Conservation (phyloP, 1,139 yeast genomes). For the Pichiaceae sp. region DNA sequence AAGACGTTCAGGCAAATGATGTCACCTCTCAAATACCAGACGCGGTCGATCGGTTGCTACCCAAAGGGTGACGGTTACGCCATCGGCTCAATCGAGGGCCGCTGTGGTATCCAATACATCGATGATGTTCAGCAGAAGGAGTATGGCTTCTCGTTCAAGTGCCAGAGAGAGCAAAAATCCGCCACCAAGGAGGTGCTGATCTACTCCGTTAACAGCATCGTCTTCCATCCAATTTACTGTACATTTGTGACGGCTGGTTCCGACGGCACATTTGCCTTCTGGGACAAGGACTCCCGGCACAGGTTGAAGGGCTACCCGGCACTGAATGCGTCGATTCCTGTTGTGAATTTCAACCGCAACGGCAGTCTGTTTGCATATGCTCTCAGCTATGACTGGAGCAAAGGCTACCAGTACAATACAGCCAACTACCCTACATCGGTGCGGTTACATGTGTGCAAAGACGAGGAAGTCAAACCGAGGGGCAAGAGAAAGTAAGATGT, state of each 20-base stretch:
- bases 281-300: slow-evolving; percentile 94
- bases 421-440: slow-evolving; percentile 69
- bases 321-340: slow-evolving; percentile 66
- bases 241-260: slow-evolving; percentile 93
- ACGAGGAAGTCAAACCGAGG: slow-evolving; percentile 80
- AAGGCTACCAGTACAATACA: slow-evolving; percentile 73
- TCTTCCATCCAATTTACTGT: slow-evolving; percentile 84
- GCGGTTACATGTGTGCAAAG: slow-evolving; percentile 77
- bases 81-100: slow-evolving; percentile 87
- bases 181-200: slow-evolving; percentile 46
- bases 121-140: slow-evolving; percentile 72
- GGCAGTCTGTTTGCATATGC: slow-evolving; percentile 92
- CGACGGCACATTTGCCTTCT: slow-evolving; percentile 88
- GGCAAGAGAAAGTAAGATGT: slow-evolving; percentile 22
- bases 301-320: slow-evolving; percentile 76
- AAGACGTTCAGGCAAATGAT: slow-evolving; percentile 63
- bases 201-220: slow-evolving; percentile 71
- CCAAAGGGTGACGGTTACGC: slow-evolving; percentile 91
- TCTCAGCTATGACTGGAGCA: slow-evolving; percentile 89
- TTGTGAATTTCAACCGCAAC: slow-evolving; percentile 70
- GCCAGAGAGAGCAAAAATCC: slow-evolving; percentile 66
- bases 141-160: slow-evolving; percentile 81
- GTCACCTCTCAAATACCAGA: slow-evolving; percentile 91
- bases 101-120: slow-evolving; percentile 94
- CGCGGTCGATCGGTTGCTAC: slow-evolving; percentile 74